A percentile compares a stretch with the other conserved stretches of the same genome.
Conservation (phyloP, 2,329 filamentous ascomycete species). For the Xylaria arbuscula region DNA sequence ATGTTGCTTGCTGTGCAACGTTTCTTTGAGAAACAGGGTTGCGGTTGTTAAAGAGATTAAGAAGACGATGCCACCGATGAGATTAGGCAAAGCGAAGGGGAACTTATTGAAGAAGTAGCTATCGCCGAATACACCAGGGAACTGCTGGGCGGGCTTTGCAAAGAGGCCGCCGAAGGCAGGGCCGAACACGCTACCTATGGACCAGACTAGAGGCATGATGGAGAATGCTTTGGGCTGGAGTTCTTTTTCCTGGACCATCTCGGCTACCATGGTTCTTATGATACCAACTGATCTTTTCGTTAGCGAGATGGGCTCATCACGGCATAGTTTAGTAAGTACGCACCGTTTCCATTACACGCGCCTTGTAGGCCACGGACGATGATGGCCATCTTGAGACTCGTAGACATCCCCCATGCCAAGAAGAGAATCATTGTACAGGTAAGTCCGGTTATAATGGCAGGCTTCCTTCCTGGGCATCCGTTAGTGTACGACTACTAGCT, state of each 20-base stretch:
- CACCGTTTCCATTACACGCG: slow-evolving; percentile 85
- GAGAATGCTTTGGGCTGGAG: slow-evolving; percentile 90
- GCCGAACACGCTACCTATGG: slow-evolving; percentile 86
- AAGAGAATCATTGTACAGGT: slow-evolving; percentile 84
- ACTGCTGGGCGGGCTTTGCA: slow-evolving; percentile 80
- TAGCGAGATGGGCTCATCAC: slow-evolving; percentile 32
- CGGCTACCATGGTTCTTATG: slow-evolving; percentile 89
- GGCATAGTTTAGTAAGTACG: slow-evolving; percentile 35
- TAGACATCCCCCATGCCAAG: slow-evolving; percentile 85
- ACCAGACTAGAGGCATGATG: slow-evolving; percentile 92
- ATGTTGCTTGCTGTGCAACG: slow-evolving; percentile 76
- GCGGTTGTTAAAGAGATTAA: slow-evolving; percentile 79
- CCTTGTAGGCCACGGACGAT: slow-evolving; percentile 81
- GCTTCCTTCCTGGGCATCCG: slow-evolving; percentile 68
- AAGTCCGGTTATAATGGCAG: slow-evolving; percentile 78
- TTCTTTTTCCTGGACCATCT: slow-evolving; percentile 88
- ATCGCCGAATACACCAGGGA: slow-evolving; percentile 75
- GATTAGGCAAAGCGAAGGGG: slow-evolving; percentile 86
- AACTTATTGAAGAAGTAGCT: slow-evolving; percentile 76
- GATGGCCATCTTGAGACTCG: slow-evolving; percentile 82
- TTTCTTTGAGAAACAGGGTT: slow-evolving; percentile 86
- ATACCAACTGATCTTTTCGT: slow-evolving; percentile 75
- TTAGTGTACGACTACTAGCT: slow-evolving; percentile 3
- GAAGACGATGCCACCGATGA: slow-evolving; percentile 82
- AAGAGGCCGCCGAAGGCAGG: slow-evolving; percentile 89